Base-by-base conservation (phyloP, 495 filamentous ascomycete species). In the Neurospora africana region DNA sequence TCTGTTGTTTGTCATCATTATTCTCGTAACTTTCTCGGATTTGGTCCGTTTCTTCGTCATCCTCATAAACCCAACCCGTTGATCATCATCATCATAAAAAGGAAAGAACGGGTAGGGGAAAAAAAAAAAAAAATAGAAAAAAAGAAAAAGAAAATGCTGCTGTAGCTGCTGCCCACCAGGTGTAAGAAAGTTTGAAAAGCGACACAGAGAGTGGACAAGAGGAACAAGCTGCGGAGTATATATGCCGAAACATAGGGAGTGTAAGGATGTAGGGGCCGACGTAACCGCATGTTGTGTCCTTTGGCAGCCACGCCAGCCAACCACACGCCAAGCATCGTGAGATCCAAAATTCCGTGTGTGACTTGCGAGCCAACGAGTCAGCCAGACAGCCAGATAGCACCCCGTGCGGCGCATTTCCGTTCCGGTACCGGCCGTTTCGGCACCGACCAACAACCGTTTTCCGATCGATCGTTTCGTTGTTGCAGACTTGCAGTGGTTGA, bases 101-200 rank as follows among this genome's bases (percentile, higher is more conserved):
- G 39, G 33, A 72, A 72, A 68, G 44, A 58, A 15, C 11, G 27
- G 21, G 5, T 53, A 6, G 10, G 13, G 27, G 4, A 47, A 23
- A 43, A 17, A 8, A n/a, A 5, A 4, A 21, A 53, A 15, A 53
- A 27, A 44, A 19, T 4, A 10, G 5, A 27, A 27, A 72, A 23
- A 71, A 68, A 58, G 53, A 19, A 21, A 43, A 71, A 71, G n/a
- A 70, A 74, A 41, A 72, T 53, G 58, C 71, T 43, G 41, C 37
- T 71, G 19, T 44, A 10, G 8, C 72, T 69, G 58, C 76, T 15
- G 47, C 37, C 41, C 21, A 38, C 38, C 36, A 27, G 41, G 44
- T 43, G 15, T 15, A n/a, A n/a, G 36, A 19, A 68, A n/a, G 19
- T 6, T 58, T 27, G 11, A 58, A 23, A 7, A 53, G 11, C 27